Base-by-base conservation (phyloP, 2,329 filamentous ascomycete species). In the Ophiocordyceps camponoti-saundersi region DNA sequence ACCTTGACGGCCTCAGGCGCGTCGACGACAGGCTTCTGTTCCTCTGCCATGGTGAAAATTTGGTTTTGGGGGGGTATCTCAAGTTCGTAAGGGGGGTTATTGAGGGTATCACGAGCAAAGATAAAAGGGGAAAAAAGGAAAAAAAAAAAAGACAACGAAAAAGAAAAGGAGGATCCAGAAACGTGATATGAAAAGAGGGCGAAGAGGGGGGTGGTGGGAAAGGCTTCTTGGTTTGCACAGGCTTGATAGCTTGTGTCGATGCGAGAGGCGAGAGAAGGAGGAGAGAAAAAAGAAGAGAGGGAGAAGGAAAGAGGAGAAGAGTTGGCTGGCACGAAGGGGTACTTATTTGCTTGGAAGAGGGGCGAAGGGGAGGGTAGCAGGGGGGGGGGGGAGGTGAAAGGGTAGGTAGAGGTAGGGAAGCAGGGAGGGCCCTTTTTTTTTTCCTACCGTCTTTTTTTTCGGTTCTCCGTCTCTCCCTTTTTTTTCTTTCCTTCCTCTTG, bases 21-120 rank as follows among this genome's bases (percentile, higher is more conserved):
- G 46, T 53, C 54, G 30, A 55, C 79, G 57, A 75, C 71, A 61
- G 80, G 74, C 71, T 87, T 86, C 66, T 79, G 74, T 65, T 70
- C 72, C 61, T 86, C 82, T 69, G 83, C 79, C 82, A 86, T 86
- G 72, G 59, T 75, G 70, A 63, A 61, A 61, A 54, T 13, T 59
- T 62, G 57, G 63, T 63, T 10, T 29, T 21, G 30, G 12, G 60
- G 60, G 59, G 61, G 58, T 61, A 61, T 65, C 59, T 62, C 57
- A 61, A 63, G 65, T 60, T 58, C 23, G 8, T 4, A 26, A 8
- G 4, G 23, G 8, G 57, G 20, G 62, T 69, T 69, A 72, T 73
- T 72, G 56, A 41, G 62, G 69, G 70, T 72, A 73, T 73, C 70
- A 71, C 58, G 65, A 64, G 62, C 59, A 65, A 64, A 63, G 63